Evolutionary conservation across 225 moss, liverwort and hornwort genomes (phyloP).

Genomic region (Marchantia paleacea): DNA sequence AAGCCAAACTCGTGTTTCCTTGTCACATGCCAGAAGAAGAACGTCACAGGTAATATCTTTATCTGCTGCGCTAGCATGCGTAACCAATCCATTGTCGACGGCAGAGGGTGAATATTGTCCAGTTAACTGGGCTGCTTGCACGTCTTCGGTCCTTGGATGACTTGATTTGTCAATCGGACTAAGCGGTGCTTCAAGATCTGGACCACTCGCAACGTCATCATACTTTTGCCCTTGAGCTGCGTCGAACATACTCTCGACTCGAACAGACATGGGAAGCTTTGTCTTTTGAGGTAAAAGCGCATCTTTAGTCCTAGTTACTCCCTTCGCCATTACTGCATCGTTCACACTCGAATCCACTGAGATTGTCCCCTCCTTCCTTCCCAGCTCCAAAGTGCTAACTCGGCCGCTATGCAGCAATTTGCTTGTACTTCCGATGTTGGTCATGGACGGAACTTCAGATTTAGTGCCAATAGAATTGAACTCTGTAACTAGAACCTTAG

Average conservation of each 20-base stretch:
- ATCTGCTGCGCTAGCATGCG: conserved; percentile 16
- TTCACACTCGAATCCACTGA: neutral
- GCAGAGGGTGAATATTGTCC: conserved; percentile 22
- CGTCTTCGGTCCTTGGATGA: conserved; percentile 27
- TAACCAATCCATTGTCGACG: conserved; percentile 18
- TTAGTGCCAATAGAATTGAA: neutral
- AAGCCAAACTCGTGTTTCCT: conserved; percentile 47
- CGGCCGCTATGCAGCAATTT: neutral
- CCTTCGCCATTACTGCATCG: neutral
- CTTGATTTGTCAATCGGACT: neutral
- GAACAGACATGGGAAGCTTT: conserved; percentile 21
- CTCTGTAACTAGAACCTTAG: neutral
- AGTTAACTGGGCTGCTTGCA: conserved; percentile 5
- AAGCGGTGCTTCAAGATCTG: conserved; percentile 21
- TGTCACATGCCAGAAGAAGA: conserved; percentile 40
- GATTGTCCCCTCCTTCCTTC: neutral
- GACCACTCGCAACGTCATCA: conserved; percentile 18
- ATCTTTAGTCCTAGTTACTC: neutral
- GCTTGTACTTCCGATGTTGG: neutral
- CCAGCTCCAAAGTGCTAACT: neutral
- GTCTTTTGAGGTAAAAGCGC: conserved; percentile 5
- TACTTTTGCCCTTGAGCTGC: conserved; percentile 26
- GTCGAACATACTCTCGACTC: conserved; percentile 18
- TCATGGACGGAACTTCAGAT: conserved; percentile 4
- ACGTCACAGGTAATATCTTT: conserved; percentile 33